phyloP scores from a whole-genome alignment of 768 basidiomycete species.

The Pisolithus tinctorius region DNA sequence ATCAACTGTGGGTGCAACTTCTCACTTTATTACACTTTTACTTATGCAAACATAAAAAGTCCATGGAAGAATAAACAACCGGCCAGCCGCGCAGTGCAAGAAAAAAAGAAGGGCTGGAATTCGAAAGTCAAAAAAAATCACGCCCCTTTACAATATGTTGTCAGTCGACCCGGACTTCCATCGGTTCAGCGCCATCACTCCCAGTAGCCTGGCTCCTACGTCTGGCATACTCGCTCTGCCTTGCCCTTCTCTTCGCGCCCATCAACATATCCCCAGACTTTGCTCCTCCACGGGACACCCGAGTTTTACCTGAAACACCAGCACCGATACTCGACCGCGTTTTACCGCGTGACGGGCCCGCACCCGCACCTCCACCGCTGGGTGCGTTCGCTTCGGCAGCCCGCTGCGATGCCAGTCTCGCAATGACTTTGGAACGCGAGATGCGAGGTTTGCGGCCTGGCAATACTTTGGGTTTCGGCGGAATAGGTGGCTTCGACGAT shows the following conservation, averaged over 20 bases:
- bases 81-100: background rate
- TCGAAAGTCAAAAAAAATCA: too few species aligned
- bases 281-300: constrained; percentile 18
- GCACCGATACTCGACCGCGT: constrained; percentile 49
- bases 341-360: constrained; percentile 22
- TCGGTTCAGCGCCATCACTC: constrained; percentile 4
- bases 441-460: constrained; percentile 64
- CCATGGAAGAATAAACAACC: background rate
- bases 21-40: too few species aligned
- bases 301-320: constrained; percentile 16
- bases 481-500: constrained; percentile 10
- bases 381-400: constrained; percentile 26
- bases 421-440: constrained; percentile 76
- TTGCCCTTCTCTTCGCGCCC: constrained; percentile 65
- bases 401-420: constrained; percentile 67
- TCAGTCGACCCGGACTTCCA: constrained; percentile 7
- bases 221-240: constrained; percentile 70
- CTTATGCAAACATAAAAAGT: background rate
- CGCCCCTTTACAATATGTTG: too few species aligned
- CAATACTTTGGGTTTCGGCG: constrained; percentile 24
- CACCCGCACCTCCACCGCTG: constrained; percentile 1
- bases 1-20: too few species aligned
- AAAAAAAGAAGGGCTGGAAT: background rate
- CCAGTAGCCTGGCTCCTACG: constrained; percentile 39
- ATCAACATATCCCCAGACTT: constrained; percentile 38